Base-by-base conservation (phyloP, 495 filamentous ascomycete species). In the Bacidia rubella region DNA sequence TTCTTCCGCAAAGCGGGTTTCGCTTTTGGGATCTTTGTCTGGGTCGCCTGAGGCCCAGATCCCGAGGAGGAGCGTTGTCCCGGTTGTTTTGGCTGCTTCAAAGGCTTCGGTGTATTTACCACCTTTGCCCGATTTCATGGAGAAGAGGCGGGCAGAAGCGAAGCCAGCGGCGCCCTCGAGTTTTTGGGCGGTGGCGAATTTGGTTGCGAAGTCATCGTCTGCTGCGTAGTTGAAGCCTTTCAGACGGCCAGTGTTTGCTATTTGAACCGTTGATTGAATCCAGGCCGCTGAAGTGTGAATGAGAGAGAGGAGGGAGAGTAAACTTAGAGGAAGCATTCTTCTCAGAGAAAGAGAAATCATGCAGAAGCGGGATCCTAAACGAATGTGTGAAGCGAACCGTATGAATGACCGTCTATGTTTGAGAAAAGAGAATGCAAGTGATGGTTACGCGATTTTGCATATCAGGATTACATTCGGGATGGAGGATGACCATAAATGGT, bases 151-250 rank as follows among this genome's bases (percentile, higher is more conserved):
- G 49, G 83, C 87, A 59, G 79, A 85, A 60, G 73, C 84, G 71
- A 90, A 93, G 54, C 79, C 87, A 27, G 71, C 70, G 56, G 83
- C 82, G 53, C 80, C 82, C 29, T 75, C 71, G 26, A 94, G 78
- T 3, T 32, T 27, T 50, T 69, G 68, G 51, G 88, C 84, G 15
- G 74, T 74, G 9, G 69, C 72, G 74, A 92, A 95, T 58, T 84
- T 74, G 24, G 67, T 61, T 64, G 83, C 70, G 69, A 73, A 73
- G 53, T 81, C 78, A 60, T 83, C 79, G 27, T 66, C 74, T 66
- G 74, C 67, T 60, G 74, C 87, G 60, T 89, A 86, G 75, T 92
- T 93, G 77, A 94, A 93, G 56, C 89, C 89, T 58, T 83, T 43
- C 12, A 52, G 17, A 3, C n/a, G 23, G 23, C 26, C 26, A 0